Base-by-base conservation (phyloP, 2,329 filamentous ascomycete genomes). In the Colletotrichum musae region DNA sequence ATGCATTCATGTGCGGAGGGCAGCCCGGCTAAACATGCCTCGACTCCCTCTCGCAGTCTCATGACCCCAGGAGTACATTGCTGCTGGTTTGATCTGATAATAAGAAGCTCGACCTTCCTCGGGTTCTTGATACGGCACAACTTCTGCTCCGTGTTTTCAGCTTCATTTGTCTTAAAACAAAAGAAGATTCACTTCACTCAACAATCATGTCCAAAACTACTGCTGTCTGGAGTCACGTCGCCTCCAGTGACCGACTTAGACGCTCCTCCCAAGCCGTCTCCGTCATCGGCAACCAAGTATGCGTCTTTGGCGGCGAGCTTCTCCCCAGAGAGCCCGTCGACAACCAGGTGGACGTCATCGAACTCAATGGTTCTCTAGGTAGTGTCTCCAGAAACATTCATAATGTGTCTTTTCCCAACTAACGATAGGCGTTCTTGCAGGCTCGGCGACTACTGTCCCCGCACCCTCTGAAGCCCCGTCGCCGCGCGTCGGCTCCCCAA, bases 401-500 rank as follows among this genome's bases (percentile, higher is more conserved):
- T 18, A 18, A 18, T 18, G 18, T 18, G 18, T 18, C 18, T 18
- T 18, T 18, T 18, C 18, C 18, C 18, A 43, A 43, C 41, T 43
- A 43, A 43, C 41, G 16, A 16, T 5, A 43, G 2, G 16, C 9
- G n/a, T 50, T 15, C 6, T 1, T 1, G 1, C 15, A 51, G 26
- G 24, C 7, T 51, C 9, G 18, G 45, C 39, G 28, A 21, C n/a
- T 26, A 79, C 76, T 0, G 54, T 77, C 6, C 13, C 73, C 1
- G 45, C 71, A 9, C 50, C 75, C 3, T 7, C 60, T 0, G 45
- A 67, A 10, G 73, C 83, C 1, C 89, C 89, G 1, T 79, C 80
- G 0, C 83, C 89, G 0, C 84, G 90, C 0, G 88, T 92, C 1
- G 89, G 90, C 21, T 80, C 84, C 6, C 82, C 88, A 0, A 82